Evolutionary conservation across 768 basidiomycete genomes (phyloP).

Genomic region (Russula compacta): DNA sequence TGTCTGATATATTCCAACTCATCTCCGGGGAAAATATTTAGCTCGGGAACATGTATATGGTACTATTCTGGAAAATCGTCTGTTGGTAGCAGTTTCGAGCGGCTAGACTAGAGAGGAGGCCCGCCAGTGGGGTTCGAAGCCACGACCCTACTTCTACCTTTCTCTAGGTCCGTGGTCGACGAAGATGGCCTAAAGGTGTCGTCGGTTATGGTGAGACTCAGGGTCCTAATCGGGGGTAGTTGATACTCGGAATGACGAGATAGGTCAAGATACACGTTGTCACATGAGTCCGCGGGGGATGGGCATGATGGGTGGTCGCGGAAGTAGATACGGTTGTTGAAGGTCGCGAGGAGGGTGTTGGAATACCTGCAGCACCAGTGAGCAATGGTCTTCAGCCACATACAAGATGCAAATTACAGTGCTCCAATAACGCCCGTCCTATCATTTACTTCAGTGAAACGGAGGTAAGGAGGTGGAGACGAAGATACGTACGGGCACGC

Average conservation of each 20-base stretch:
- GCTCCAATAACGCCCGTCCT: constrained; percentile 21
- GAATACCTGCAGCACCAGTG: not conserved
- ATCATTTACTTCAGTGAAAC: not conserved
- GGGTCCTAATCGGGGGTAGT: not conserved
- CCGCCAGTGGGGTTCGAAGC: not conserved
- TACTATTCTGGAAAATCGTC: not conserved
- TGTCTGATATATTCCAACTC: not conserved
- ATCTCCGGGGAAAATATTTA: not conserved
- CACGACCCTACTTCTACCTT: not conserved
- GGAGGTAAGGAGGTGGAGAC: not conserved
- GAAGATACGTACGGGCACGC: not conserved
- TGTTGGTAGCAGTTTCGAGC: not conserved
- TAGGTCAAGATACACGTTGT: not conserved
- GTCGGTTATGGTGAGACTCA: not conserved
- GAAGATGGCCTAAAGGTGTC: not conserved
- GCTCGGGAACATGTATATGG: not conserved
- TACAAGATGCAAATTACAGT: not conserved
- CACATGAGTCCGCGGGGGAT: not conserved
- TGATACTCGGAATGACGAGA: not conserved
- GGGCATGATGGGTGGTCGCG: not conserved
- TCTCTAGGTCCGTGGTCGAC: not conserved
- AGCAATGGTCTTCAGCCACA: not conserved
- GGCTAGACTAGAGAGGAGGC: not conserved
- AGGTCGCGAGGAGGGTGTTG: not conserved
- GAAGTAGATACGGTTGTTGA: constrained; percentile 3